Conservation (phyloP, 1,284 basidiomycete genomes). For the Schizophyllum commune region DNA sequence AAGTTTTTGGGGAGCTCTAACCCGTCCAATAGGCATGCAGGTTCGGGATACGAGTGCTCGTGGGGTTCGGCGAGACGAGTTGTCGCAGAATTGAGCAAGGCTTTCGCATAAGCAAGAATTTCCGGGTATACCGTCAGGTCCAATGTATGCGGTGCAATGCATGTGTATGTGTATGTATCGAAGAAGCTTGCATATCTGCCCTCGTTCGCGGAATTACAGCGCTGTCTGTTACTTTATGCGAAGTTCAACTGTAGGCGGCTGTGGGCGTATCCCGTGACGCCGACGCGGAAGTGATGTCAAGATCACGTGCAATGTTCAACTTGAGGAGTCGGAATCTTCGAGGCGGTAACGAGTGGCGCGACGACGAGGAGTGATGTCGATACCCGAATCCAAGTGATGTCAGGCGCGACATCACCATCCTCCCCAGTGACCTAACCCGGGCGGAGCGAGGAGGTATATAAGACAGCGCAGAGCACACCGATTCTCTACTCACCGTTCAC, state of each 20-base stretch:
- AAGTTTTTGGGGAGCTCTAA: constrained; percentile 1
- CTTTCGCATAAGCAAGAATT: constrained; percentile 20
- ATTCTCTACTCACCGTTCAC: neutral
- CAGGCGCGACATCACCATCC: neutral
- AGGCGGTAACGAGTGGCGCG: neutral
- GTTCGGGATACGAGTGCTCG: constrained; percentile 64
- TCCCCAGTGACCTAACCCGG: neutral
- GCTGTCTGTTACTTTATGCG: no score
- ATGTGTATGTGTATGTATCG: no score
- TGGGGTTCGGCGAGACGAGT: constrained; percentile 64
- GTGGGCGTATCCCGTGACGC: neutral
- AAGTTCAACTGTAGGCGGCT: neutral
- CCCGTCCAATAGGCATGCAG: constrained; percentile 38
- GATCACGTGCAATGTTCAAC: neutral
- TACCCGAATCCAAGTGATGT: neutral
- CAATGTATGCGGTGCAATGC: no score
- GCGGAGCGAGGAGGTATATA: neutral
- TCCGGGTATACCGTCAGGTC: no score
- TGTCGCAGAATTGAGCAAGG: constrained; percentile 43
- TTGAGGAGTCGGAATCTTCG: neutral
- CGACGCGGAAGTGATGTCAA: neutral
- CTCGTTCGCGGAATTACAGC: no score
- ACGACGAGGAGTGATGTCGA: neutral
- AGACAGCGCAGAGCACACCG: neutral
- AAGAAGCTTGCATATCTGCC: no score